These are phyloP conservation scores for Phoma sp. DNA, from an alignment of 2,329 filamentous ascomycete species.

Conservation along the genomic window DNA sequence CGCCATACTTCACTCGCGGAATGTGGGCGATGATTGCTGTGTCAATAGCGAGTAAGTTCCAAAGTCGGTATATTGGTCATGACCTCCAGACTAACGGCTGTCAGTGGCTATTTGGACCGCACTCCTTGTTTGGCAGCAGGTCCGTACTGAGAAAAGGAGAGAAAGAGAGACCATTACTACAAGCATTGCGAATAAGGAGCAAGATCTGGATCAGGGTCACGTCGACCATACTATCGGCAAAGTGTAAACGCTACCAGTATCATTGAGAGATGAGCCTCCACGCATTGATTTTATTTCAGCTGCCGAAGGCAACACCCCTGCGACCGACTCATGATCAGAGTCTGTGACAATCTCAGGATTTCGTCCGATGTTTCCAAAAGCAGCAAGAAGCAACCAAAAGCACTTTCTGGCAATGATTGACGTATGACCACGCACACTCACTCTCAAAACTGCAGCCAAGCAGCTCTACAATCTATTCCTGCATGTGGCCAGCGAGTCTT, in stretches of 20 bases:
- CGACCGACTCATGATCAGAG: background rate
- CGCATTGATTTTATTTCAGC: background rate
- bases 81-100: conserved; percentile 1
- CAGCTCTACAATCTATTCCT: no score
- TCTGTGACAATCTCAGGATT: background rate
- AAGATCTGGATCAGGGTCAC: conserved; percentile 15
- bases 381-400: conserved; percentile 6
- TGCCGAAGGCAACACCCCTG: conserved; percentile 1
- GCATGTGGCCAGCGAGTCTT: no score
- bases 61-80: background rate
- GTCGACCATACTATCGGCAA: conserved; percentile 12
- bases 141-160: conserved; percentile 47
- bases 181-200: conserved; percentile 10
- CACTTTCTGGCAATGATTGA: background rate
- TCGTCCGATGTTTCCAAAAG: background rate
- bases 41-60: conserved; percentile 55
- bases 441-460: no score
- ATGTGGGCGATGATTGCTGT: conserved; percentile 76
- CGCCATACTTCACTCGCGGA: conserved; percentile 70
- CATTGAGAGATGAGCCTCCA: conserved; percentile 3
- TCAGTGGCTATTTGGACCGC: conserved; percentile 64
- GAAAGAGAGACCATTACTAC: conserved; percentile 16
- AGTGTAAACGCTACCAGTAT: conserved; percentile 2
- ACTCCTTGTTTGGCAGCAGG: conserved; percentile 57
- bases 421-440: no score